Base-by-base conservation (phyloP, 768 basidiomycete species). In the Russula sp. region DNA sequence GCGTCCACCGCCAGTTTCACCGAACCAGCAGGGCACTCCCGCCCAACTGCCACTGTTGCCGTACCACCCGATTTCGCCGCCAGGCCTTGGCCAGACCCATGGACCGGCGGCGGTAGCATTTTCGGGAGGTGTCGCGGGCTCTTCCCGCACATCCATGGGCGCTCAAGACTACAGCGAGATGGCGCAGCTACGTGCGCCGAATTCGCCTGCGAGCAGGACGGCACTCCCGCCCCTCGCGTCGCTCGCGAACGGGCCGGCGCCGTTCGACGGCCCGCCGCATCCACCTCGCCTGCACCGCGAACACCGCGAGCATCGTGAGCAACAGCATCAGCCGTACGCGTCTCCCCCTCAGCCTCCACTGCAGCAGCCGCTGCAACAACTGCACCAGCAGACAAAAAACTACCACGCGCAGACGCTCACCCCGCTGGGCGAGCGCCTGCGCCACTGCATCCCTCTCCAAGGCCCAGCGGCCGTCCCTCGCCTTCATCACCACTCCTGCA, bases 371-470 rank as follows among this genome's bases (percentile, higher is more conserved):
- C 62, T 58, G 57, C 49, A 59, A 42, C 58, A 54, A 55, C 58
- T 14, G 18, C 63, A 59, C 10, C 58, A 55, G 47, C 63, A 64
- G 63, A 57, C 64, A 66, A 68, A 68, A 68, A 68, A 68, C 65
- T 66, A 14, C 61, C 47, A 9, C 65, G 67, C 67, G 67, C 67
- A 68, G 67, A 68, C 67, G 59, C 58, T 68, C 61, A 68, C 59
- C 67, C 65, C 67, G 67, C 67, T 68, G 67, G 67, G 67, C 67
- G 67, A 68, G 62, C 65, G 67, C 61, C 67, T 68, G 67, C 67
- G 67, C 67, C 48, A 35, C 57, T 49, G 51, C 56, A 51, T 45
- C 52, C 13, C 35, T 57, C 67, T 34, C 61, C 61, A 66, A 66
- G 65, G 65, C 67, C 67, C 67, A 68, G 67, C 67, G 65, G 65